Percentiles rank a stretch among this genome's conserved stretches.
Conservation (phyloP, 805 yeast species). For the Tetrapisispora namnaoensis region DNA sequence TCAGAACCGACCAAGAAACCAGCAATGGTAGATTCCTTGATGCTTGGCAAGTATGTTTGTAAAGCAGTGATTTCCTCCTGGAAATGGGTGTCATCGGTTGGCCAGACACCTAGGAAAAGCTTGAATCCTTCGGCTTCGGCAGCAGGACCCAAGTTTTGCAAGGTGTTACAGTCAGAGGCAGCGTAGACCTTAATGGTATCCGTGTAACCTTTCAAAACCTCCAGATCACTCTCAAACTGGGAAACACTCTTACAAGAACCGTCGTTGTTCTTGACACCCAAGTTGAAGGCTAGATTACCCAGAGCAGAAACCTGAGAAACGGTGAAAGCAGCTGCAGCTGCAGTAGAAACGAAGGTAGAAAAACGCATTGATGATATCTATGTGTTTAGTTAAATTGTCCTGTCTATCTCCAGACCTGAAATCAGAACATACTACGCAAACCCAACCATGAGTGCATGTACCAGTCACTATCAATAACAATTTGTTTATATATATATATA, state of each 20-base stretch:
- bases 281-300: constrained; percentile 72
- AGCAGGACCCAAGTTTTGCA: constrained; percentile 77
- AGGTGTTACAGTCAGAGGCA: constrained; percentile 87
- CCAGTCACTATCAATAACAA: too few relatives aligned
- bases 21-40: constrained; percentile 59
- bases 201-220: constrained; percentile 47
- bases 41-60: constrained; percentile 54
- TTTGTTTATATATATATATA: too few relatives aligned
- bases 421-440: too few relatives aligned
- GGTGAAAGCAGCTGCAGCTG: constrained; percentile 33
- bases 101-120: constrained; percentile 85
- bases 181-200: constrained; percentile 76
- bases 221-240: constrained; percentile 65
- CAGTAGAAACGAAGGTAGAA: constrained; percentile 8
- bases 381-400: background rate
- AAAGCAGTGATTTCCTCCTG: constrained; percentile 67
- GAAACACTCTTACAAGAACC: constrained; percentile 67
- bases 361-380: constrained; percentile 1
- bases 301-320: constrained; percentile 44
- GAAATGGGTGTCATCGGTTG: constrained; percentile 74
- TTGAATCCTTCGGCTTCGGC: constrained; percentile 70
- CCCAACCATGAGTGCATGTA: too few relatives aligned
- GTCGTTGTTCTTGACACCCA: constrained; percentile 69
- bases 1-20: constrained; percentile 90
- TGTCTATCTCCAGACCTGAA: too few relatives aligned